Evolutionary conservation across 305 asterid species (phyloP), one percentile per base, ranked within the genome.

Genomic region (Fraxinus velutina): DNA sequence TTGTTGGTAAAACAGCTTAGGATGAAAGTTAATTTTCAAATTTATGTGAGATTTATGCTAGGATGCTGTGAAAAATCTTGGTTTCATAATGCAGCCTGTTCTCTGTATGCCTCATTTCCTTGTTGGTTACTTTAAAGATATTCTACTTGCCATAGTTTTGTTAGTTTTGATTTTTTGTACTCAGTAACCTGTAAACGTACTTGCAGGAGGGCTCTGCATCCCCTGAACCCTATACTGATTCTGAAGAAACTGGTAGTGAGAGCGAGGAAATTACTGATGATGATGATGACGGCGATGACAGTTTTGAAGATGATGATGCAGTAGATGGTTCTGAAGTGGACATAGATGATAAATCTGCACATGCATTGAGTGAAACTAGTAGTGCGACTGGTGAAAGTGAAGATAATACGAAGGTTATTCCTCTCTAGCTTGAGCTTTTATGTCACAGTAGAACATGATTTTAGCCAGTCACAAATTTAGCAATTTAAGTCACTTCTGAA

Each of bases 221-320:
- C 44, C 93, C 94, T 83, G 99, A 89, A 81, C 92, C 97, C 68
- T 96, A 96, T 86, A 90, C 99, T 36, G 98, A 96, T 79, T 89
- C 98, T 34, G 99, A 96, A 70, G 99, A 92, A 79, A 93, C 92
- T 86, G 98, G 91, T 77, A 91, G 94, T 79, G 98, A 90, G 88
- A 91, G 95, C 21, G 98, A 94, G 82, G 98, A 96, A 87, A 90
- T 96, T 80, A 90, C 93, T 36, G 98, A 93, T 86, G 94, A 93
- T 24, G 89, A 88, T 76, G 90, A 85, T 78, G 97, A 93, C 71
- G 87, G 86, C 71, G 92, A 89, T 66, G 84, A 84, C 34, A 42
- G 50, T 62, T 66, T 22, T 9, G 82, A 79, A 39, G 82, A 79
- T 39, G 19, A 76, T 68, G 91, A 94, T 47, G 86, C 82, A 30